Percentiles rank a stretch among this genome's conserved stretches.
These are phyloP conservation scores for Angophora floribunda DNA, from an alignment of 345 rosid species.

Conservation along the genomic window DNA sequence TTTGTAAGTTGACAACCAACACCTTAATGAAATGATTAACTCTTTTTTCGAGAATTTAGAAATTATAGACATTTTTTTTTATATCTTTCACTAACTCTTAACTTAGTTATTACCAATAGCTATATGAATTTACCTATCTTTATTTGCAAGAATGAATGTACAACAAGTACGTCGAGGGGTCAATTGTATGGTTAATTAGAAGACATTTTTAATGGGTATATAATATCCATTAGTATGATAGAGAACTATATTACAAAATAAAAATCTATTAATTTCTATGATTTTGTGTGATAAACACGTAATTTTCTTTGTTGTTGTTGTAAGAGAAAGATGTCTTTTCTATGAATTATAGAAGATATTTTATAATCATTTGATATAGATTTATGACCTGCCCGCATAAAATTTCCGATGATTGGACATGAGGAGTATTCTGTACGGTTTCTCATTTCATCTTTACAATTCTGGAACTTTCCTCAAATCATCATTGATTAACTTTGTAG, in stretches of 20 bases:
- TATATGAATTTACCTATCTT: background rate
- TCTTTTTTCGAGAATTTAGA: rapidly evolving
- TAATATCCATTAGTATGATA: background rate
- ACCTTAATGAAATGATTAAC: background rate
- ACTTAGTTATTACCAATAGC: rapidly evolving
- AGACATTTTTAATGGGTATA: background rate
- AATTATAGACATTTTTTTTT: background rate
- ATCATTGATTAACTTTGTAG: background rate
- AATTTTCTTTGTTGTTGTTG: background rate
- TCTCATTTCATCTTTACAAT: background rate
- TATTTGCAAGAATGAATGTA: background rate
- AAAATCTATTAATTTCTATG: background rate
- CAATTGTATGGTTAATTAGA: background rate
- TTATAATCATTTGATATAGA: background rate
- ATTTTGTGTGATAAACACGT: background rate
- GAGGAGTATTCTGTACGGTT: background rate
- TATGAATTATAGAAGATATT: background rate
- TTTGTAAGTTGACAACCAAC: rapidly evolving
- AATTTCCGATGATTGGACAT: background rate
- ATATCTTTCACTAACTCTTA: background rate
- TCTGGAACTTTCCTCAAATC: background rate
- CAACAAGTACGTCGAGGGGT: background rate
- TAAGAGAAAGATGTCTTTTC: background rate
- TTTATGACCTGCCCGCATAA: background rate
- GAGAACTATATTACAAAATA: background rate